A percentile compares a stretch with the other conserved stretches of the same genome.
phyloP scores from a whole-genome alignment of 2,329 filamentous ascomycete genomes.

The Kalaharituber pfeilii region DNA sequence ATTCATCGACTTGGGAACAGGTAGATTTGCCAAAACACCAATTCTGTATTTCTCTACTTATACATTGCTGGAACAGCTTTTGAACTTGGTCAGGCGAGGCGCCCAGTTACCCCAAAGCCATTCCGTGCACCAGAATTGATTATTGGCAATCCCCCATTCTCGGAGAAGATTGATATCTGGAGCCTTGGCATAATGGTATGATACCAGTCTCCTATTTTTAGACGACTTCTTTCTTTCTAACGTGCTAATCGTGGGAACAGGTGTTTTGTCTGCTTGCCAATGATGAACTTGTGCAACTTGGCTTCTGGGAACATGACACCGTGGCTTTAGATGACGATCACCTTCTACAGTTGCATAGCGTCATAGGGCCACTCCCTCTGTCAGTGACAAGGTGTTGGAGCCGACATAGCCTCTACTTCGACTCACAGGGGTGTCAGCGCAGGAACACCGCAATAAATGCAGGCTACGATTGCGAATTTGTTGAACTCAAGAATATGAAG shows the following conservation, averaged over 20 bases:
- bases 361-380: neutral
- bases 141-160: neutral
- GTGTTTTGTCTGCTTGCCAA: neutral
- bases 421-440: neutral
- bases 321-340: neutral
- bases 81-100: neutral
- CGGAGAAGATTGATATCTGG: neutral
- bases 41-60: neutral
- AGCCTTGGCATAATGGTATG: neutral
- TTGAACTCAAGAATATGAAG: neutral
- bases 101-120: neutral
- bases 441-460: neutral
- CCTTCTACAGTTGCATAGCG: neutral
- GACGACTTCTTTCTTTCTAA: no score
- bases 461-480: neutral
- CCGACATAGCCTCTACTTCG: neutral
- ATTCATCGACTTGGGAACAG: neutral
- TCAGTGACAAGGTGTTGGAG: neutral
- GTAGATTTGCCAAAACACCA: neutral
- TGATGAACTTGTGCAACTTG: neutral
- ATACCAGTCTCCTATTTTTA: neutral
- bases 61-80: neutral
- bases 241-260: neutral
- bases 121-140: neutral
- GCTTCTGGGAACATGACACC: neutral